Conservation (phyloP, 2,329 filamentous ascomycete genomes). For the Nemania diffusa region DNA sequence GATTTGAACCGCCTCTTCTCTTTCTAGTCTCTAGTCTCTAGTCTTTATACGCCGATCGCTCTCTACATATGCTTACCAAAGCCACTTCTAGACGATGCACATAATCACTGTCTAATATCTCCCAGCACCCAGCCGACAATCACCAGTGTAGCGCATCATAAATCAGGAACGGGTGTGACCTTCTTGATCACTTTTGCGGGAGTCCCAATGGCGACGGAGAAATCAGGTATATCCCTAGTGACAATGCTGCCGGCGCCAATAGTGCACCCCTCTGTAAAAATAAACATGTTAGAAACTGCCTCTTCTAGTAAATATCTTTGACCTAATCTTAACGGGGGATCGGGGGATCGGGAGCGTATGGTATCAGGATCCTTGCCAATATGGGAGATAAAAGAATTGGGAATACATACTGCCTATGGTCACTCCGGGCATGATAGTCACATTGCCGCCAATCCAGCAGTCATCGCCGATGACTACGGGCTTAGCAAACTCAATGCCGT, state of each 20-base stretch:
- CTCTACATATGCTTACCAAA: background rate
- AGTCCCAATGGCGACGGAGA: slow-evolving; percentile 59
- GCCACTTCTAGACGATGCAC: background rate
- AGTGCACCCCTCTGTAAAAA: slow-evolving; percentile 55
- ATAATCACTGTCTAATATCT: background rate
- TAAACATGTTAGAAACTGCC: background rate
- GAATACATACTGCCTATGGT: slow-evolving; percentile 55
- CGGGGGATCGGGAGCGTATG: background rate
- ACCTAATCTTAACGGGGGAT: too few species aligned
- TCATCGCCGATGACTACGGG: slow-evolving; percentile 62
- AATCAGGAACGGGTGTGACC: slow-evolving; percentile 51
- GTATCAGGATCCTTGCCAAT: background rate
- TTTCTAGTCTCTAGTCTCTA: slow-evolving; percentile 9
- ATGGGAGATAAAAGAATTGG: background rate
- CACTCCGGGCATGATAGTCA: slow-evolving; percentile 62
- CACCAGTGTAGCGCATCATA: slow-evolving; percentile 16
- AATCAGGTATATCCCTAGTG: slow-evolving; percentile 60
- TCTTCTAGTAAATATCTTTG: too few species aligned
- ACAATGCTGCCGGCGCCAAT: slow-evolving; percentile 63
- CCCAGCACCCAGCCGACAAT: too few species aligned
- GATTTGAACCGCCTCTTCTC: background rate
- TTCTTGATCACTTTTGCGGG: slow-evolving; percentile 62
- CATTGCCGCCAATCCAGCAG: slow-evolving; percentile 65
- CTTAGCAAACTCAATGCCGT: slow-evolving; percentile 59
- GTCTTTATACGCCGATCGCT: slow-evolving; percentile 3